A percentile compares a stretch with the other conserved stretches of the same genome.
Conservation (phyloP, 176 grass and related monocot genomes). For the Neostapfia colusana region DNA sequence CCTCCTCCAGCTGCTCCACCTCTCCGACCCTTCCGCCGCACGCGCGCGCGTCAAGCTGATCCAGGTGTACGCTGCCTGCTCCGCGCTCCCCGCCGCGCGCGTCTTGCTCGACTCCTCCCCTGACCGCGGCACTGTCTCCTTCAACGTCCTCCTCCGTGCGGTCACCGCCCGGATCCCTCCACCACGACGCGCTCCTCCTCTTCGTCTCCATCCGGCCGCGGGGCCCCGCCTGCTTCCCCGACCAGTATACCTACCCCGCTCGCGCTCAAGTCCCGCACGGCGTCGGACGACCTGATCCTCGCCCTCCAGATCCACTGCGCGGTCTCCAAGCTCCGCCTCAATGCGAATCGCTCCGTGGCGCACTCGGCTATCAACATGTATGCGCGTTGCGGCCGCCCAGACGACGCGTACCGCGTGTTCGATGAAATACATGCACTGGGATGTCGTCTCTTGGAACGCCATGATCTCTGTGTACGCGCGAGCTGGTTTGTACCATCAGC, state of each 20-base stretch:
- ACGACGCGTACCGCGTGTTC: conserved; percentile 56
- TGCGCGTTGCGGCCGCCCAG: conserved; percentile 40
- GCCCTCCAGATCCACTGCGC: conserved; percentile 56
- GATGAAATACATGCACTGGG: conserved; percentile 56
- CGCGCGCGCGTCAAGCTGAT: conserved; percentile 60
- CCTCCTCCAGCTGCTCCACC: conserved; percentile 45
- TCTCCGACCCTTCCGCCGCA: conserved; percentile 36
- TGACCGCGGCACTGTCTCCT: conserved; percentile 41
- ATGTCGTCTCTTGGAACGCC: conserved; percentile 80
- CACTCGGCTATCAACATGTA: conserved; percentile 68
- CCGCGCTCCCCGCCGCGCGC: conserved; percentile 45
- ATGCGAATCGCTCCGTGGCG: conserved; percentile 58
- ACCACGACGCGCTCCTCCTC: conserved; percentile 54
- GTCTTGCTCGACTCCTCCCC: conserved; percentile 45
- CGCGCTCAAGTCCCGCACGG: conserved; percentile 69
- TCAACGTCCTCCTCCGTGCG: conserved; percentile 72
- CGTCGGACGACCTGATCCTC: conserved; percentile 32
- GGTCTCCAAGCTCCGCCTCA: conserved; percentile 42
- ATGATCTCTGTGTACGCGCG: conserved; percentile 63
- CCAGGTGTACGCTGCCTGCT: conserved; percentile 68
- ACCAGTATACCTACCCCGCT: conserved; percentile 81
- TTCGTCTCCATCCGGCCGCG: conserved; percentile 48
- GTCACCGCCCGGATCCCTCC: conserved; percentile 47
- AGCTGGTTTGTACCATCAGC: conserved; percentile 24
- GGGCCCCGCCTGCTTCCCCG: conserved; percentile 44